These are phyloP conservation scores for Tylopilus plumbeoviolaceoides DNA, from an alignment of 768 basidiomycete genomes.

Conservation along the genomic window DNA sequence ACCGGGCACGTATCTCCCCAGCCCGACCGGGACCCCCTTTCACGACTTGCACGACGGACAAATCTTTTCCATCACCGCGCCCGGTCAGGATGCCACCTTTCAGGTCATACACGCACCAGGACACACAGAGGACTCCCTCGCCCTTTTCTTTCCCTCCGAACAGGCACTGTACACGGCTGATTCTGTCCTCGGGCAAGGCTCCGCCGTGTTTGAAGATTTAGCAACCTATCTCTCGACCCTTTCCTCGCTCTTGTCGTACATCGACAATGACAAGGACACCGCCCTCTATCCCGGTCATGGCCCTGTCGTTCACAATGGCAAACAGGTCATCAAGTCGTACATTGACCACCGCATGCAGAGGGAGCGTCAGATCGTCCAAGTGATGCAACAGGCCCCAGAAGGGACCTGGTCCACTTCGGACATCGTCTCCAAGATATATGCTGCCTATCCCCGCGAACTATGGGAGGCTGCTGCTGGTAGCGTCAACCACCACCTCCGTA, in stretches of 20 bases:
- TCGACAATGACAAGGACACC: conserved; percentile 37
- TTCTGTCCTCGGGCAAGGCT: conserved; percentile 86
- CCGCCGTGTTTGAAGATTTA: conserved; percentile 85
- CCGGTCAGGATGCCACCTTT: conserved; percentile 31
- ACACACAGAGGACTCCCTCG: conserved; percentile 85
- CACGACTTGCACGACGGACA: conserved; percentile 62
- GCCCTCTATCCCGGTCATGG: conserved; percentile 89
- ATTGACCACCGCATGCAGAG: conserved; percentile 77
- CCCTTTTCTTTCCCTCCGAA: conserved; percentile 65
- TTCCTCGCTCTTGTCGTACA: conserved; percentile 44
- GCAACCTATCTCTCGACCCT: conserved; percentile 64
- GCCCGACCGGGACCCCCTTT: conserved; percentile 40
- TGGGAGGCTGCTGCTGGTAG: conserved; percentile 71
- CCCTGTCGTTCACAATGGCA: conserved; percentile 63
- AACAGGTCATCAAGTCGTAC: conserved; percentile 61
- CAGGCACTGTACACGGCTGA: conserved; percentile 85
- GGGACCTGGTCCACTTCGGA: conserved; percentile 58
- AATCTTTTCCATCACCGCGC: conserved; percentile 35
- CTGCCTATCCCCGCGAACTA: conserved; percentile 62
- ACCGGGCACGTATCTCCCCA: conserved; percentile 43
- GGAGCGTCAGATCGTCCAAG: conserved; percentile 69
- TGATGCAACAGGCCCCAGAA: conserved; percentile 37
- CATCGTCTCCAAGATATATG: conserved; percentile 65
- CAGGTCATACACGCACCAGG: conserved; percentile 83
- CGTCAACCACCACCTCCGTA: conserved; percentile 67